phyloP scores from a whole-genome alignment of 768 basidiomycete genomes.

The Clitopilus hobsonii region DNA sequence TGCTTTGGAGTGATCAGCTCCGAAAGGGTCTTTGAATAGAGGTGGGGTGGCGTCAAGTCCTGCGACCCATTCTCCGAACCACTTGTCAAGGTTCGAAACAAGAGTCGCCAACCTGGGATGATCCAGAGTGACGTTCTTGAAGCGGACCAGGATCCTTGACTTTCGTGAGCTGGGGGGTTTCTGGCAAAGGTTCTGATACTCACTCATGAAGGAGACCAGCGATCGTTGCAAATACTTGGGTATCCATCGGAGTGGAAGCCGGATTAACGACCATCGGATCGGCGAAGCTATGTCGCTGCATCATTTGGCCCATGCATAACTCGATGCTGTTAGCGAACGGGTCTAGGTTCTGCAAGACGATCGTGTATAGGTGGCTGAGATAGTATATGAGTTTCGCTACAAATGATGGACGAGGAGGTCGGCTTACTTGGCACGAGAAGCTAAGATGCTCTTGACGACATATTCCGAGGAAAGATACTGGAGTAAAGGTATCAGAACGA shows the following conservation, averaged over 20 bases:
- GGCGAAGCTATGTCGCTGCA: slow-evolving; percentile 32
- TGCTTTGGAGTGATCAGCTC: slow-evolving; percentile 9
- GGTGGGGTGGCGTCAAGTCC: slow-evolving; percentile 33
- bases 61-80: slow-evolving; percentile 44
- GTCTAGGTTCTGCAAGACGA: slow-evolving; percentile 41
- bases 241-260: slow-evolving; percentile 23
- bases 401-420: not conserved
- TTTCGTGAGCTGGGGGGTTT: not conserved
- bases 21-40: slow-evolving; percentile 42
- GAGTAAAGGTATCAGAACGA: not conserved
- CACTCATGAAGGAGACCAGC: slow-evolving; percentile 49
- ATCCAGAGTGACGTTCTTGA: slow-evolving; percentile 47
- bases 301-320: slow-evolving; percentile 29
- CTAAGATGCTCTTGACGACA: slow-evolving; percentile 52
- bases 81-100: slow-evolving; percentile 36
- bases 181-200: slow-evolving; percentile 14
- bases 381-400: slow-evolving; percentile 1
- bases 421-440: slow-evolving; percentile 45
- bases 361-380: slow-evolving; percentile 38
- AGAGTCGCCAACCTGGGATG: slow-evolving; percentile 39
- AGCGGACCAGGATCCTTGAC: slow-evolving; percentile 48
- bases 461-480: slow-evolving; percentile 59
- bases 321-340: slow-evolving; percentile 35
- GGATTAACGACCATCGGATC: slow-evolving; percentile 15
- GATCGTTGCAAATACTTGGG: slow-evolving; percentile 41